Base-by-base conservation (phyloP, 768 basidiomycete species). In the Jaapia argillacea region DNA sequence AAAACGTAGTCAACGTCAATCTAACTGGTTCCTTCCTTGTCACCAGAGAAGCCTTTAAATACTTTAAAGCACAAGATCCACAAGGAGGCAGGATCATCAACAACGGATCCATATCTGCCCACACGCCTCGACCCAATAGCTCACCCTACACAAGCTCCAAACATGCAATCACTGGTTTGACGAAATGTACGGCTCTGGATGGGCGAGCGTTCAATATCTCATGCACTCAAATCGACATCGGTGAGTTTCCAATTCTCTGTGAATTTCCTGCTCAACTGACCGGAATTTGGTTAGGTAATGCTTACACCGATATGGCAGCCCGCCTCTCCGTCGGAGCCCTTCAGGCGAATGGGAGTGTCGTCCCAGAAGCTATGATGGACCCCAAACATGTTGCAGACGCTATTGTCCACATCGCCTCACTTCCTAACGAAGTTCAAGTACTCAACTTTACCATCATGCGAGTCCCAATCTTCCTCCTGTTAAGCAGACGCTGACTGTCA, bases 1-100 rank as follows among this genome's bases (percentile, higher is more conserved):
- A 73, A 42, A 69, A 67, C 6, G 77, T 86, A 24, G 57, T 90
- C 42, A 70, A 79, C 45, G 72, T 84, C 38, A 92, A 92, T 62
- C 63, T 91, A 35, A 59, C 77, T 31, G 86, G 74, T 1, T 67
- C 80, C 0, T 87, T 88, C 56, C 65, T 91, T 38, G 88, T 86
- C 54, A 81, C 85, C 0, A 73, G 80, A 7, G 78, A 87, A 49
- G 88, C 87, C 1, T 68, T 88, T 55, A 70, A 59, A 44, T 60
- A 77, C 3, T 90, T 90, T 74, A 89, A 85, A 56, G 53, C 60
- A 0, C 86, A 91, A 56, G 57, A 62, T 0, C 87, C 89, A 1
- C 68, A 68, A 44, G 89, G 88, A 48, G 87, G 86, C 73, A 72
- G 85, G 16, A 84, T 91, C 48, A 82, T 93, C 62, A 89, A 90